phyloP scores from a whole-genome alignment of 306 rosid genomes.

The Cicer yamashitae region DNA sequence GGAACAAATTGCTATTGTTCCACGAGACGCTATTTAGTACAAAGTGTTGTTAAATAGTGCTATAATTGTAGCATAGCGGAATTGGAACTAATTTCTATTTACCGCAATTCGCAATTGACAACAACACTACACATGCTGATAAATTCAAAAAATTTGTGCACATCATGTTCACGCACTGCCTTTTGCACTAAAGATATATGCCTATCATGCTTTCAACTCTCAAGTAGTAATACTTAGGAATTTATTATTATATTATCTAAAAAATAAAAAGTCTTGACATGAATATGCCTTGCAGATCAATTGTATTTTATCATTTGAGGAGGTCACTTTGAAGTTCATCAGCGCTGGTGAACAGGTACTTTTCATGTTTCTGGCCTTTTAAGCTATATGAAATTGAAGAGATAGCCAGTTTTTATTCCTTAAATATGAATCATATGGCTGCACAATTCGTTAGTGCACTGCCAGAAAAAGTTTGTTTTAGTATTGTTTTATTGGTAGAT shows the following conservation, averaged over 20 bases:
- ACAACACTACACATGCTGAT: no score
- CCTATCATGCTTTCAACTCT: conserved; percentile 35
- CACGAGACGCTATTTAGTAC: no score
- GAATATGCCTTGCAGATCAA: conserved; percentile 75
- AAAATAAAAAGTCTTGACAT: conserved; percentile 39
- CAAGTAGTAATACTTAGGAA: conserved; percentile 31
- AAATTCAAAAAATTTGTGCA: background rate
- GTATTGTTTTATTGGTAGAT: conserved; percentile 23
- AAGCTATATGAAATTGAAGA: conserved; percentile 29
- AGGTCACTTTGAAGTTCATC: conserved; percentile 90
- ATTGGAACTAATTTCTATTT: no score
- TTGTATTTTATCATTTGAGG: conserved; percentile 88
- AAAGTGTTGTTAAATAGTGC: no score
- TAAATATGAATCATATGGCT: conserved; percentile 26
- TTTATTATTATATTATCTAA: conserved; percentile 22
- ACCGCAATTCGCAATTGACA: no score
- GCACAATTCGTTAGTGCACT: conserved; percentile 12
- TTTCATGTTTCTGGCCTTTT: conserved; percentile 33
- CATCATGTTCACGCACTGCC: conserved; percentile 13
- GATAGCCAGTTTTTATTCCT: conserved; percentile 19
- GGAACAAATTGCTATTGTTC: no score
- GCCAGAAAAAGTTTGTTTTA: conserved; percentile 16
- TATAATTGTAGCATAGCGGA: no score
- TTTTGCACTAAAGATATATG: conserved; percentile 26
- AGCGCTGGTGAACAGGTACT: conserved; percentile 86